These are phyloP conservation scores for Syncephalis fuscata DNA, from an alignment of 371 early-diverging fungal genomes.

Conservation along the genomic window DNA sequence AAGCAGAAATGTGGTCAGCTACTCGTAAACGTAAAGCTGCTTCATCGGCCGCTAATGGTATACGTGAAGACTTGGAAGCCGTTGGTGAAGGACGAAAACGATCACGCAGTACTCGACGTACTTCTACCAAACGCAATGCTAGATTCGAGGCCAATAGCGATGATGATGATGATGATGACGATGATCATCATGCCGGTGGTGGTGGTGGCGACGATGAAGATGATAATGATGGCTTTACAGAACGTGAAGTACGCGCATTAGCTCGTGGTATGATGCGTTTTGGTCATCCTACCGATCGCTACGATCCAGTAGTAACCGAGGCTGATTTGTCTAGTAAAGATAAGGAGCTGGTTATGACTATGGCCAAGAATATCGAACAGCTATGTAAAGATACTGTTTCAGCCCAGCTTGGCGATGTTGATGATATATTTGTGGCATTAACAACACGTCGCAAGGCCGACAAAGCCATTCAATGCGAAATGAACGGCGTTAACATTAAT, in stretches of 20 bases:
- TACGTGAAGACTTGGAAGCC: not conserved
- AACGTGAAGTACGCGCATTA: conserved; percentile 64
- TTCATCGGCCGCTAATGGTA: conserved; percentile 7
- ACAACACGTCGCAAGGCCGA: no score
- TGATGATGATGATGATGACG: conserved; percentile 12
- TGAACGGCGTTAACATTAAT: conserved; percentile 19
- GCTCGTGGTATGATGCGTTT: conserved; percentile 61
- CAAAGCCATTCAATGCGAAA: no score
- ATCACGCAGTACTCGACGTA: conserved; percentile 5
- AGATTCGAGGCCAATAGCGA: conserved; percentile 20
- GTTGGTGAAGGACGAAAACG: not conserved
- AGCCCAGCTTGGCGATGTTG: no score
- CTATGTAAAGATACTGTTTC: conserved; percentile 44
- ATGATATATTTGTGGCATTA: no score
- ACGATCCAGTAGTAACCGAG: conserved; percentile 58
- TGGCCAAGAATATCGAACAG: conserved; percentile 38
- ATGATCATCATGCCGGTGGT: conserved; percentile 3
- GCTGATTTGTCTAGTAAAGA: conserved; percentile 61
- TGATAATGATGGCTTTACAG: no score
- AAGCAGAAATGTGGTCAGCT: conserved; percentile 13
- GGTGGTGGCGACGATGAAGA: conserved; percentile 23
- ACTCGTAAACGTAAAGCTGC: conserved; percentile 10
- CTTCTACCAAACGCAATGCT: conserved; percentile 2
- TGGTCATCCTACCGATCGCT: conserved; percentile 61
- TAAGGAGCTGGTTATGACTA: conserved; percentile 30